Base-by-base conservation (phyloP, 352 stramenopile species). In the Pythium periplocum region DNA sequence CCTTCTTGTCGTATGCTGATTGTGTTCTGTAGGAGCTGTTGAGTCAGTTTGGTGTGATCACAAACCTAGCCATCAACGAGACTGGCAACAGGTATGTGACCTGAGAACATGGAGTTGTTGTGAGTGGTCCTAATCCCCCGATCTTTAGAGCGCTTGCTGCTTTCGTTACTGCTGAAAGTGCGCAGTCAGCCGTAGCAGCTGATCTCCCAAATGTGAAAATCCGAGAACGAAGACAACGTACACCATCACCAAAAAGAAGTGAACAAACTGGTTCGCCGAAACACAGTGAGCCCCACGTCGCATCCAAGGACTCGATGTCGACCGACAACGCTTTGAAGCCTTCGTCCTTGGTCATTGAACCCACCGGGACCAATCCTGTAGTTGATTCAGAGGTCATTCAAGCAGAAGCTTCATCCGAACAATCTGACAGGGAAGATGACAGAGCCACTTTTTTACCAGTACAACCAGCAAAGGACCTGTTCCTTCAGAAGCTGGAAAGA, bases 111-210 rank as follows among this genome's bases (percentile, higher is more conserved):
- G 10, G 44, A 17, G 44, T 11, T 56, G 31, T 26, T 26, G 17
- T 26, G 17, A 26, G 17, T 26, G 17, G 17, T 26, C 17, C 17
- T 26, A 26, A 26, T 26, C 17, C 17, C 9, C 10, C 26, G 43
- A 30, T 48, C 43, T 48, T 7, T 32, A 67, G 55, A 49, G 70
- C 70, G 12, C 74, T 79, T 12, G 48, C 73, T 9, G 67, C 70
- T 5, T 79, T 69, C 43, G 4, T 10, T 11, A 54, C 40, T 50
- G 42, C 50, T 39, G 56, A 57, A 32, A 51, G 48, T 31, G 67
- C 64, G 9, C 47, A 59, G 37, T 40, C 46, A 34, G 70, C 70
- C 33, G 60, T 62, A 7, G 33, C 17, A 30, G 58, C 67, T 34
- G 40, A 53, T 8, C 53, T 65, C 37, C 49, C 57, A 34, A 39